Evolutionary conservation across 2,329 filamentous ascomycete species (phyloP).

Genomic region (Calonectria naviculata): DNA sequence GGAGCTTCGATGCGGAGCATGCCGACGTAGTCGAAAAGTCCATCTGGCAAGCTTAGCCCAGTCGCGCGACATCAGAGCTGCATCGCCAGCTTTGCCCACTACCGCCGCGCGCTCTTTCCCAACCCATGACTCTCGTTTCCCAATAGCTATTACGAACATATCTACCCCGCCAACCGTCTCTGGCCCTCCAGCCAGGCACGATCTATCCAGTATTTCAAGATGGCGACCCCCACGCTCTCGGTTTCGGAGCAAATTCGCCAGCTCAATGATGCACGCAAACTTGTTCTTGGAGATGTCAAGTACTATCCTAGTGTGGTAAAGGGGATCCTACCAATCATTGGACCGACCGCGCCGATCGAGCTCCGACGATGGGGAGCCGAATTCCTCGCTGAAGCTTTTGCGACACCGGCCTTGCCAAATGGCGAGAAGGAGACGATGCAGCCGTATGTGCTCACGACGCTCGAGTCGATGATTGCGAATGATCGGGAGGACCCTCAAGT

Average conservation of each 20-base stretch:
- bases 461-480: conserved; percentile 77
- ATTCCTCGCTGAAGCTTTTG: conserved; percentile 95
- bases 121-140: conserved; percentile 19
- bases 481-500: conserved; percentile 83
- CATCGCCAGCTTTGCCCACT: conserved; percentile 32
- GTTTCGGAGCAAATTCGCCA: conserved; percentile 85
- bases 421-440: conserved; percentile 85
- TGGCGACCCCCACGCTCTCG: conserved; percentile 67
- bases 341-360: conserved; percentile 78
- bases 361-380: conserved; percentile 96
- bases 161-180: not conserved
- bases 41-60: conserved; percentile 42
- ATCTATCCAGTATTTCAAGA: conserved; percentile 31
- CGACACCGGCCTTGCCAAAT: conserved; percentile 83
- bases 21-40: conserved; percentile 34
- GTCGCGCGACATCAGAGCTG: conserved; percentile 44
- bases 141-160: conserved; percentile 9
- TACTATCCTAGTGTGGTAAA: conserved; percentile 94
- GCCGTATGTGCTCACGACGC: conserved; percentile 79
- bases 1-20: conserved; percentile 42
- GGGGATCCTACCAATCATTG: conserved; percentile 92
- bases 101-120: conserved; percentile 11
- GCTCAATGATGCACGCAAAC: conserved; percentile 88
- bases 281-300: conserved; percentile 86
- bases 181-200: conserved; percentile 15